Conservation (phyloP, 495 filamentous ascomycete species). For the Lophiostoma macrostomum region DNA sequence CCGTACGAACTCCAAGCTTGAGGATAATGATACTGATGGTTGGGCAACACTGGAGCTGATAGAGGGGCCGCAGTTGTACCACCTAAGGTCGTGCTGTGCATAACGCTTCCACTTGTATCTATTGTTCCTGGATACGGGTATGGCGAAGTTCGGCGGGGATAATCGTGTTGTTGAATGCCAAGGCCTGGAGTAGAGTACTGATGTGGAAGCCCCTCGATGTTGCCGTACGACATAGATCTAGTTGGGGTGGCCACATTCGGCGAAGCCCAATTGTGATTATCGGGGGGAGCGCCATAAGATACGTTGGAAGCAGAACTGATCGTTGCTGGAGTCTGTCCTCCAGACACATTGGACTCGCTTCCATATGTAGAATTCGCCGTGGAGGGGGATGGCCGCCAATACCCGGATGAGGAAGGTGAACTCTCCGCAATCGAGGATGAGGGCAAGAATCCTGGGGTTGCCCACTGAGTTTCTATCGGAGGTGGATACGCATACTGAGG, state of each 20-base stretch:
- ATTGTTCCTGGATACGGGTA: conserved; percentile 25
- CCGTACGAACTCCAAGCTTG: conserved; percentile 19
- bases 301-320: conserved; percentile 27
- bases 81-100: conserved; percentile 14
- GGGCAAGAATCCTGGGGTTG: conserved; percentile 16
- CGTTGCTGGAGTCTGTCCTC: conserved; percentile 26
- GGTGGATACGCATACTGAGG: conserved; percentile 20
- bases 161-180: conserved; percentile 22
- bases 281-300: conserved; percentile 23
- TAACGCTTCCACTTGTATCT: conserved; percentile 22
- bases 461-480: conserved; percentile 30
- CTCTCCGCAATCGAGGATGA: conserved; percentile 25
- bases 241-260: conserved; percentile 19
- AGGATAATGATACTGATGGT: conserved; percentile 22
- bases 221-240: conserved; percentile 39
- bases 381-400: conserved; percentile 30
- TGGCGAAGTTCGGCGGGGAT: conserved; percentile 23
- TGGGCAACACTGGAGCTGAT: conserved; percentile 23
- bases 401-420: conserved; percentile 23
- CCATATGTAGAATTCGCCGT: conserved; percentile 26
- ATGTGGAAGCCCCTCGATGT: conserved; percentile 33
- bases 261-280: conserved; percentile 20
- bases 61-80: conserved; percentile 7
- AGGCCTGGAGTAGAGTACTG: conserved; percentile 18
- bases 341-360: conserved; percentile 32